phyloP scores from a whole-genome alignment of 768 basidiomycete species.

The Rhodotorula taiwanensis region DNA sequence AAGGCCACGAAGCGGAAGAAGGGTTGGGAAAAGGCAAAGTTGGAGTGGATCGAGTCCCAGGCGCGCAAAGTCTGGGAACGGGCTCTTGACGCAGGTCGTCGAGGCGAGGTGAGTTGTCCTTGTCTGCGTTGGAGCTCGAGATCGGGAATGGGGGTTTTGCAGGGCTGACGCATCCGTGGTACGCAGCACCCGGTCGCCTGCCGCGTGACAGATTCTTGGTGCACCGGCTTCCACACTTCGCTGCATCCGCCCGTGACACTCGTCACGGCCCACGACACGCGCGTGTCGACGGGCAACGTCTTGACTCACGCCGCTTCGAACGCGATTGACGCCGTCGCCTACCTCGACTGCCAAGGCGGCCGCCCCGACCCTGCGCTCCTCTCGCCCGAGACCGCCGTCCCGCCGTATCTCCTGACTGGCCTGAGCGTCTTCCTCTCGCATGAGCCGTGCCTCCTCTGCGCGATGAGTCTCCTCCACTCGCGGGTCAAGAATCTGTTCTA shows the following conservation, averaged over 20 bases:
- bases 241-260: conserved; percentile 49
- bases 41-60: conserved; percentile 69
- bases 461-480: conserved; percentile 90
- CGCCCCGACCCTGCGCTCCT: conserved; percentile 16
- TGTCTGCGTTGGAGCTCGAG: conserved; percentile 30
- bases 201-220: conserved; percentile 30
- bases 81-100: conserved; percentile 50
- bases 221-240: conserved; percentile 20
- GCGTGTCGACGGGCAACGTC: conserved; percentile 62
- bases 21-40: conserved; percentile 47
- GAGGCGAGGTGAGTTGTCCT: conserved; percentile 67
- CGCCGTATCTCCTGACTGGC: conserved; percentile 81
- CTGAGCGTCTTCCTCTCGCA: conserved; percentile 81
- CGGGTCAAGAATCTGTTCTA: conserved; percentile 74
- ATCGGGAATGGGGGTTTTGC: no score
- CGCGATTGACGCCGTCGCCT: conserved; percentile 49
- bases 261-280: conserved; percentile 60
- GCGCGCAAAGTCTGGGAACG: conserved; percentile 54
- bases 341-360: conserved; percentile 26
- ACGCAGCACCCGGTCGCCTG: conserved; percentile 34
- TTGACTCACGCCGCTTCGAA: conserved; percentile 80
- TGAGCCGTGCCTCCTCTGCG: conserved; percentile 96
- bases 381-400: conserved; percentile 14
- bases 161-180: neutral
- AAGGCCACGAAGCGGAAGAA: conserved; percentile 57